Conservation (phyloP, 306 rosid species). For the Casuarina cunninghamiana region DNA sequence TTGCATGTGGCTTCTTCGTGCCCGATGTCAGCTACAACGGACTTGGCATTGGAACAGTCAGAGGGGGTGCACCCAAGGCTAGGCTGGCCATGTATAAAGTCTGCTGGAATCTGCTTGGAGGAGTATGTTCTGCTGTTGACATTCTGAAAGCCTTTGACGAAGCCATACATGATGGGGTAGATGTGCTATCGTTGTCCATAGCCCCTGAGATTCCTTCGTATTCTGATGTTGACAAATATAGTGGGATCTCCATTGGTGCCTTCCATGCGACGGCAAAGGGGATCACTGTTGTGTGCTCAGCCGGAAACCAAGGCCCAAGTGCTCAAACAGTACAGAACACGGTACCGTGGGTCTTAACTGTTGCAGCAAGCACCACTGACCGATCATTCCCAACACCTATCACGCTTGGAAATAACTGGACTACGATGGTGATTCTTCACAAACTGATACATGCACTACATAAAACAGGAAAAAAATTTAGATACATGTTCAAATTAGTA, state of each 20-base stretch:
- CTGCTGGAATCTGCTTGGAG: conserved; percentile 44
- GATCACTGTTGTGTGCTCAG: conserved; percentile 40
- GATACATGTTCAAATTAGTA: too few relatives aligned
- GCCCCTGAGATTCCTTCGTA: conserved; percentile 34
- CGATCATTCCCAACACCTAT: conserved; percentile 49
- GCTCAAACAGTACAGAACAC: conserved; percentile 40
- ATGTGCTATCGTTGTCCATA: conserved; percentile 46
- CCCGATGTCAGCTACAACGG: conserved; percentile 44
- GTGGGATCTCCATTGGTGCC: conserved; percentile 40
- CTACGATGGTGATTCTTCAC: conserved; percentile 35
- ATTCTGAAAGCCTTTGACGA: conserved; percentile 49
- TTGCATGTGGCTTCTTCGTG: conserved; percentile 39
- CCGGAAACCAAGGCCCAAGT: conserved; percentile 47
- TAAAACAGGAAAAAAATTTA: background rate
- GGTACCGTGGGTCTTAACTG: conserved; percentile 49
- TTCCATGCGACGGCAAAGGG: conserved; percentile 54
- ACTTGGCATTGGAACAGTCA: conserved; percentile 39
- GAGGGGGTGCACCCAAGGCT: conserved; percentile 55
- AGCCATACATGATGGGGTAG: conserved; percentile 55
- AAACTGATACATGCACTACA: background rate
- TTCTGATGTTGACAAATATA: conserved; percentile 33
- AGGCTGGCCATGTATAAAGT: conserved; percentile 53
- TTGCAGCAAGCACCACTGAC: conserved; percentile 47
- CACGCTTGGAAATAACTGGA: conserved; percentile 47
- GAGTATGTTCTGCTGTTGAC: conserved; percentile 41